These are phyloP conservation scores for Naumovozyma dairenensis DNA, from an alignment of 805 yeast genomes.

Conservation along the genomic window DNA sequence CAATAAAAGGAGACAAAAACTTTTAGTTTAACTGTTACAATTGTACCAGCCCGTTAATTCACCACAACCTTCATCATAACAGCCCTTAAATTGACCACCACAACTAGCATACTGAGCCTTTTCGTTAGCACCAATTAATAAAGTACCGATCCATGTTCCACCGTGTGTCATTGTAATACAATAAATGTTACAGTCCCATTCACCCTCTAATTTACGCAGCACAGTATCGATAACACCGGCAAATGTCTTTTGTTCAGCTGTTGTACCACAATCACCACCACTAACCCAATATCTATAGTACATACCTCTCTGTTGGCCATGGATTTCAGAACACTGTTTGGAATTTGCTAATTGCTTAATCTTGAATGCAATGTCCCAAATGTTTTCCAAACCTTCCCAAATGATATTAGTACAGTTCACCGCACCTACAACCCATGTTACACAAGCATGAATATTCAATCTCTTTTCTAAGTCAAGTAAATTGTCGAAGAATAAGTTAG, in stretches of 20 bases:
- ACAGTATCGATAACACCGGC: constrained; percentile 5
- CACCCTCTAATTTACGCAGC: constrained; percentile 1
- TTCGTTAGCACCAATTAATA: constrained; percentile 2
- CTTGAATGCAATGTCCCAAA: constrained; percentile 1
- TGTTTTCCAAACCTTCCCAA: not conserved
- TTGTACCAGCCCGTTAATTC: constrained; percentile 1
- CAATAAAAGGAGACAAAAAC: too few species aligned
- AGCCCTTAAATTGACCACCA: constrained; percentile 2
- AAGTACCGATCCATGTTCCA: constrained; percentile 3
- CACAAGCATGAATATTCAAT: not conserved
- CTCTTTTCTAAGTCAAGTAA: not conserved
- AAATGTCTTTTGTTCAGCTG: constrained; percentile 1
- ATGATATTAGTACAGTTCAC: not conserved
- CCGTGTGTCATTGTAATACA: constrained; percentile 3
- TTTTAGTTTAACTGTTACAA: constrained; percentile 1
- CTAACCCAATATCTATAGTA: constrained; percentile 1
- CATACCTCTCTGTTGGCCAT: too few species aligned
- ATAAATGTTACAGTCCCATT: constrained; percentile 3
- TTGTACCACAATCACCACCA: constrained; percentile 1
- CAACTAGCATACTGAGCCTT: constrained; percentile 1
- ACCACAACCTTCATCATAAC: constrained; percentile 1
- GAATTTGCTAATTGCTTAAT: not conserved
- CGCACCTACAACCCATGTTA: constrained; percentile 2
- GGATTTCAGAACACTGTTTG: constrained; percentile 1
- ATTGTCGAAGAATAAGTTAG: not conserved